These are phyloP conservation scores for Grifola frondosa DNA, from an alignment of 1,284 basidiomycete genomes.

Conservation along the genomic window DNA sequence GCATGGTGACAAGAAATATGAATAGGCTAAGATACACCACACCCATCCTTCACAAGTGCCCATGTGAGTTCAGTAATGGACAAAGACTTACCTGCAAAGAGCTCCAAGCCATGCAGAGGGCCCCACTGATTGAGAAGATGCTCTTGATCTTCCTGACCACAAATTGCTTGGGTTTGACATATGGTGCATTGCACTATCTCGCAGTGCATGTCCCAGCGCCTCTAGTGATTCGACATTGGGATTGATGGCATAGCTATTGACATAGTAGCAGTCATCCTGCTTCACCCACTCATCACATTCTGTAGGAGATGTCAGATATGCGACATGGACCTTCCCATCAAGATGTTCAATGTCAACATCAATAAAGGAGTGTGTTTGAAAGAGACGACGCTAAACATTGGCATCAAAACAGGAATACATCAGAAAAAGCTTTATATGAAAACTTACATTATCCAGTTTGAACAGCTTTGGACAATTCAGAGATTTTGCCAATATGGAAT, in stretches of 20 bases:
- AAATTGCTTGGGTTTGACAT: conserved; percentile 38
- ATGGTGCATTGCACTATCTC: conserved; percentile 25
- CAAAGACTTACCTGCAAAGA: conserved; percentile 54
- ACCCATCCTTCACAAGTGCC: too few relatives aligned
- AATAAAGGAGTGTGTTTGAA: conserved; percentile 31
- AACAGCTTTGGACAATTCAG: neutral
- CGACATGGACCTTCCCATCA: conserved; percentile 39
- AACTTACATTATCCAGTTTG: conserved; percentile 17
- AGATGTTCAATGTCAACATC: conserved; percentile 37
- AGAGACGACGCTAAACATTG: conserved; percentile 45
- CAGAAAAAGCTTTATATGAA: neutral
- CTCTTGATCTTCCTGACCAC: conserved; percentile 29
- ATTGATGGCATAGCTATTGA: conserved; percentile 35
- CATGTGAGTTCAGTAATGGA: neutral
- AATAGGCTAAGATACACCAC: too few relatives aligned
- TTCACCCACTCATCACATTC: conserved; percentile 47
- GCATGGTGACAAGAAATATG: neutral
- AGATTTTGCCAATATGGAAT: conserved; percentile 31
- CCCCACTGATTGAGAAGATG: conserved; percentile 36
- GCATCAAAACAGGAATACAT: neutral
- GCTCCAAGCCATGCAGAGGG: conserved; percentile 55
- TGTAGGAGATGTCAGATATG: conserved; percentile 22
- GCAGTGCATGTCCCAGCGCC: conserved; percentile 33
- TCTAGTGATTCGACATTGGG: conserved; percentile 17
- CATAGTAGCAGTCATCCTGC: conserved; percentile 55